These are phyloP conservation scores for Aureobasidium sp. DNA, from an alignment of 2,329 filamentous ascomycete species.

Conservation along the genomic window DNA sequence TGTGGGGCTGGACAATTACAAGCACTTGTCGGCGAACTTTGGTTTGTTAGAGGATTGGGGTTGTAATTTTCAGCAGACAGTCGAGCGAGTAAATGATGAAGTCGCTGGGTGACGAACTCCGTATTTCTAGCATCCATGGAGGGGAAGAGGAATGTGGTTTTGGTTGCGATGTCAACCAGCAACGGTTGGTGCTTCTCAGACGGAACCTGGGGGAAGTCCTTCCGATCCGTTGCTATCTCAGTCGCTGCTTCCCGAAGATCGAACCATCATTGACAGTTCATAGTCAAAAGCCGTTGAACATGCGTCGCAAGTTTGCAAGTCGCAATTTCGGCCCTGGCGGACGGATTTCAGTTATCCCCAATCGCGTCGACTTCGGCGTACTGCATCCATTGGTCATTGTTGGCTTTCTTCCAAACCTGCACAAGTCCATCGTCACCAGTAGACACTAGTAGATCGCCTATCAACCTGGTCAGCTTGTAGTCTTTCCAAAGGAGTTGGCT, in stretches of 20 bases:
- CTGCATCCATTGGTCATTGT: constrained; percentile 41
- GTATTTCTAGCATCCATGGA: constrained; percentile 7
- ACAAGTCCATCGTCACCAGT: constrained; percentile 66
- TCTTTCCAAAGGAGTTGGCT: not conserved
- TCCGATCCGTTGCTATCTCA: constrained; percentile 3
- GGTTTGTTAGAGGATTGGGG: not conserved
- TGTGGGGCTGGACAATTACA: not conserved
- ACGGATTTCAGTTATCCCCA: constrained; percentile 12
- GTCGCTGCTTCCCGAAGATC: not conserved
- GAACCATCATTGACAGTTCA: not conserved
- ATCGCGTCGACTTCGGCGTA: constrained; percentile 40
- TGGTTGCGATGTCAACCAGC: constrained; percentile 9
- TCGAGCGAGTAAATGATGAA: constrained; percentile 6
- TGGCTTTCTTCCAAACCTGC: constrained; percentile 42
- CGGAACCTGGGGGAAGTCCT: not conserved
- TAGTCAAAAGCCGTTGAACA: not conserved
- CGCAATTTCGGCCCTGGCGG: not conserved
- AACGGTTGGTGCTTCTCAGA: not conserved
- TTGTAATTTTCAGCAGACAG: not conserved
- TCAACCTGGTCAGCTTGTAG: constrained; percentile 31
- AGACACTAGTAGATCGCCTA: constrained; percentile 65
- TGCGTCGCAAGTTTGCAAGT: not conserved
- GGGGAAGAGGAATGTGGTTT: constrained; percentile 1
- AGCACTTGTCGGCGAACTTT: not conserved
- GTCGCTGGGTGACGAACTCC: not conserved